Evolutionary conservation across 164 flowering plant species (phyloP).

Genomic region (Stephania japonica): DNA sequence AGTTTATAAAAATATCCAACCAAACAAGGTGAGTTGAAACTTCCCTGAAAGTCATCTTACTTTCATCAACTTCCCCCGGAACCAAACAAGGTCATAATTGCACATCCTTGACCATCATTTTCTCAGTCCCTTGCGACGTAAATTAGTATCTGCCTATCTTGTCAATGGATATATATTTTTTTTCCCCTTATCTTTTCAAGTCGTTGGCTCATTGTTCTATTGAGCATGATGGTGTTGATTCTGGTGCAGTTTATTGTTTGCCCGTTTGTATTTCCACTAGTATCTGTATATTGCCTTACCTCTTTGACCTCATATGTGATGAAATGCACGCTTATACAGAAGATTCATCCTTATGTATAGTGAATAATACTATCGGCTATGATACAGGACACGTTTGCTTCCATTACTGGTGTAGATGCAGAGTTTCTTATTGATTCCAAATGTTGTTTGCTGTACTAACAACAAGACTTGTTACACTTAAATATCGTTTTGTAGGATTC

Average conservation of each 20-base stretch:
- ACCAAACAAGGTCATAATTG: too few relatives aligned
- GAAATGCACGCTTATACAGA: background rate
- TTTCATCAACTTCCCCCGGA: too few relatives aligned
- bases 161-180: background rate
- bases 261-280: background rate
- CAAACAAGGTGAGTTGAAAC: too few relatives aligned
- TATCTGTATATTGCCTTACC: background rate
- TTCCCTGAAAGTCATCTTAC: too few relatives aligned
- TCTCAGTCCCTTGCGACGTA: background rate
- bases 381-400: background rate
- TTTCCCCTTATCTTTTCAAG: background rate
- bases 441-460: background rate
- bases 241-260: background rate
- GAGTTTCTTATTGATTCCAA: background rate
- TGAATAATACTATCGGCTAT: background rate
- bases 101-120: background rate
- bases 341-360: background rate
- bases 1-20: too few relatives aligned
- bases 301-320: background rate
- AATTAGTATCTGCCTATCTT: background rate
- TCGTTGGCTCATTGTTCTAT: background rate
- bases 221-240: background rate
- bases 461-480: background rate
- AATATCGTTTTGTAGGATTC: slow-evolving; percentile 53
- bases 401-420: background rate